These are phyloP conservation scores for Neurospora sp. DNA, from an alignment of 495 filamentous ascomycete genomes.

Conservation along the genomic window DNA sequence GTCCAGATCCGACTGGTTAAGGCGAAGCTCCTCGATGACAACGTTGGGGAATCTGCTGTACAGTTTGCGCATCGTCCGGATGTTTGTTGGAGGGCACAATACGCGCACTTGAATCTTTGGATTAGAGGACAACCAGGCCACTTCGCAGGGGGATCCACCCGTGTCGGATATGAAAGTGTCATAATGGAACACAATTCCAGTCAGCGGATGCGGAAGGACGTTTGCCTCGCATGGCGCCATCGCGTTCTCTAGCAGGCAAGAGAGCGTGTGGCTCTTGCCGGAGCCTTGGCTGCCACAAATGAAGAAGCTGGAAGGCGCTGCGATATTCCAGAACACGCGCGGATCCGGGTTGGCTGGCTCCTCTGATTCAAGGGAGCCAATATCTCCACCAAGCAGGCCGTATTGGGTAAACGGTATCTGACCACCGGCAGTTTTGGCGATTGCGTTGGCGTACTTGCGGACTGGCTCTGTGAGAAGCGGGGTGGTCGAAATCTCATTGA, in stretches of 20 bases:
- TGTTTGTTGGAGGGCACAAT: conserved; percentile 53
- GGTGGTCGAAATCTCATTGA: conserved; percentile 23
- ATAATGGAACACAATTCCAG: conserved; percentile 61
- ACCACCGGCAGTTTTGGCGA: background rate
- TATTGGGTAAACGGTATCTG: conserved; percentile 27
- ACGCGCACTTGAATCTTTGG: conserved; percentile 47
- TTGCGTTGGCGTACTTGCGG: conserved; percentile 14
- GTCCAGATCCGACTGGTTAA: conserved; percentile 51
- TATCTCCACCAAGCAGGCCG: conserved; percentile 29
- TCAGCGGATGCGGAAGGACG: conserved; percentile 38
- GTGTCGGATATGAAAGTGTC: conserved; percentile 47
- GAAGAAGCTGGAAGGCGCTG: conserved; percentile 57
- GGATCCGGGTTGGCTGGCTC: conserved; percentile 27
- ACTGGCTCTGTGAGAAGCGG: conserved; percentile 32
- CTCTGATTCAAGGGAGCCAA: background rate
- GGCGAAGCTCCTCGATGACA: conserved; percentile 40
- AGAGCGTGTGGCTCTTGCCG: conserved; percentile 65
- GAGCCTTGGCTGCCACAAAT: conserved; percentile 71
- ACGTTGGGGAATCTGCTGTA: conserved; percentile 36
- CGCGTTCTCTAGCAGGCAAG: conserved; percentile 59
- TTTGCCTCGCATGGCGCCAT: conserved; percentile 32
- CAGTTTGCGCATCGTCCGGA: conserved; percentile 30
- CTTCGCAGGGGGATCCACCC: conserved; percentile 54
- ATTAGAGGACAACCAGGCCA: conserved; percentile 51
- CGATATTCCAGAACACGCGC: conserved; percentile 54